A percentile compares a stretch with the other conserved stretches of the same genome.
Conservation (phyloP, 352 stramenopile species). For the Nothophytophthora sp. region DNA sequence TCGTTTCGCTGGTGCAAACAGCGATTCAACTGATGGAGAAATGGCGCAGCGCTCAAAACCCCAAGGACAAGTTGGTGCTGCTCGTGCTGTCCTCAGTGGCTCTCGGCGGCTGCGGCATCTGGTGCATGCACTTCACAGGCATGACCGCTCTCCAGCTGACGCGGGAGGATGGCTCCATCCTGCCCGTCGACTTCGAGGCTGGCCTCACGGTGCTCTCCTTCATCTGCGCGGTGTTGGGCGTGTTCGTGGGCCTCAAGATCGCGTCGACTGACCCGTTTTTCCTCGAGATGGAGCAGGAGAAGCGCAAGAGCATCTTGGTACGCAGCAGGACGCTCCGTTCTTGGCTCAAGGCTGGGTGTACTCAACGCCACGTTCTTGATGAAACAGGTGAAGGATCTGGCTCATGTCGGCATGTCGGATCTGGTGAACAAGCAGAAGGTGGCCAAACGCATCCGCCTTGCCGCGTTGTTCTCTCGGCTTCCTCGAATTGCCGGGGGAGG, state of each 20-base stretch:
- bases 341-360: too few relatives aligned
- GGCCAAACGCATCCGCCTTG: too few relatives aligned
- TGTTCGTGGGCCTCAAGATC: constrained; percentile 44
- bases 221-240: constrained; percentile 35
- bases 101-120: constrained; percentile 51
- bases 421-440: too few relatives aligned
- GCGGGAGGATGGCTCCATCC: constrained; percentile 16
- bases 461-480: too few relatives aligned
- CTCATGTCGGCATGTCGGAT: too few relatives aligned
- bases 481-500: too few relatives aligned
- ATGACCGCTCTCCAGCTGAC: constrained; percentile 39
- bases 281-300: constrained; percentile 35
- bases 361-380: too few relatives aligned
- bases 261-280: constrained; percentile 50
- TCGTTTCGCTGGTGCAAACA: constrained; percentile 4
- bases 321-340: neutral
- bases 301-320: constrained; percentile 23
- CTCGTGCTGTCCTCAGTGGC: constrained; percentile 25
- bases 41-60: constrained; percentile 28
- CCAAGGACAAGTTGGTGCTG: constrained; percentile 21
- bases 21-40: constrained; percentile 61
- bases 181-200: constrained; percentile 41
- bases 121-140: constrained; percentile 54
- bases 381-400: too few relatives aligned
- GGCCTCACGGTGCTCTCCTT: constrained; percentile 41